Evolutionary conservation across 2,329 filamentous ascomycete genomes (phyloP).

Genomic region (Nemania diffusa): DNA sequence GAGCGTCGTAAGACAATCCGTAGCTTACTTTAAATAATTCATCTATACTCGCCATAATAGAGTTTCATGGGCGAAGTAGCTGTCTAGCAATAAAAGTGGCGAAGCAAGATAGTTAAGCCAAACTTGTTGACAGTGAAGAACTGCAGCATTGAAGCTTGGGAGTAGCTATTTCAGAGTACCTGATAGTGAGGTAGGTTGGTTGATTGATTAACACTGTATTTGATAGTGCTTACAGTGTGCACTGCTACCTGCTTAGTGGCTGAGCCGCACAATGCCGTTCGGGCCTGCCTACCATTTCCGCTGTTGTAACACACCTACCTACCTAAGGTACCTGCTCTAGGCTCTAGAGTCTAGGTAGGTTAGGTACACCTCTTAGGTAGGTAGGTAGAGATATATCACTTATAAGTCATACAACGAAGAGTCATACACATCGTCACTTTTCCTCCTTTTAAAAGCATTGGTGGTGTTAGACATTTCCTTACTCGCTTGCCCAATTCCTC

Average conservation of each 20-base stretch:
- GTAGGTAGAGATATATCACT: neutral
- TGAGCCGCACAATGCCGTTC: no score
- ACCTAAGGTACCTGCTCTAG: neutral
- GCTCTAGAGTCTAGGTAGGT: no score
- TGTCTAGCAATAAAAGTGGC: neutral
- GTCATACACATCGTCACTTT: neutral
- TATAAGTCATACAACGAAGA: no score
- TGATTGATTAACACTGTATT: no score
- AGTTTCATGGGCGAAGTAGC: neutral
- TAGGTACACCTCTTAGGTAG: no score
- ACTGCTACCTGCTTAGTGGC: no score
- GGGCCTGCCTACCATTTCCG: no score
- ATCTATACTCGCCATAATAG: slow-evolving; percentile 65
- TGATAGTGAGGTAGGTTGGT: no score
- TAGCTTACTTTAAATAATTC: slow-evolving; percentile 65
- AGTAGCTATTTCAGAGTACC: no score
- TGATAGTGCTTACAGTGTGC: no score
- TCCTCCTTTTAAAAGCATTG: neutral
- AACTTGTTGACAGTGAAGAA: neutral
- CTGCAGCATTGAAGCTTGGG: neutral
- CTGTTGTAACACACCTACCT: no score
- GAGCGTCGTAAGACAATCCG: neutral
- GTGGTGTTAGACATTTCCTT: neutral
- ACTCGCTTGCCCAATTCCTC: neutral
- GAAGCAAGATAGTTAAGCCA: neutral